Conservation (phyloP, 2,329 filamentous ascomycete genomes). For the Sphaerulina vaccinii region DNA sequence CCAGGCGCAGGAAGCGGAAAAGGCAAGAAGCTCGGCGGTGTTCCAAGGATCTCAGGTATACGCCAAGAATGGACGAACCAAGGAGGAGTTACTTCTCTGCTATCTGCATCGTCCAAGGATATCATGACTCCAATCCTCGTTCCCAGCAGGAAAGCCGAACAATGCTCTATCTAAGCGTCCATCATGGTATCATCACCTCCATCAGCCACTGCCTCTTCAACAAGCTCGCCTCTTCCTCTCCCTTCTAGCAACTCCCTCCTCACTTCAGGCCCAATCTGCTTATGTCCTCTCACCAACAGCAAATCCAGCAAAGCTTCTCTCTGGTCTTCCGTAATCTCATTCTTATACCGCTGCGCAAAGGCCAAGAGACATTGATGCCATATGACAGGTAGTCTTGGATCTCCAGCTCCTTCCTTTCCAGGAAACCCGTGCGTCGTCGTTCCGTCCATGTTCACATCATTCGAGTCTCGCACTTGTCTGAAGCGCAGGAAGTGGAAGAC, state of each 20-base stretch:
- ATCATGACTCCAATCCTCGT: background rate
- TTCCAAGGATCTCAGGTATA: no score
- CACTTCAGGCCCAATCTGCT: conserved; percentile 86
- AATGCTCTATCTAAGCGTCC: conserved; percentile 34
- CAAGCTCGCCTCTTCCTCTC: conserved; percentile 73
- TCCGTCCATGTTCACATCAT: conserved; percentile 58
- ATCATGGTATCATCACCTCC: conserved; percentile 91
- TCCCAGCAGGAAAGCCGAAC: background rate
- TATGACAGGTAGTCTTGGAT: conserved; percentile 71
- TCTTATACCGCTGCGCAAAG: conserved; percentile 91
- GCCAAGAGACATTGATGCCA: conserved; percentile 94
- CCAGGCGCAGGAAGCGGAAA: no score
- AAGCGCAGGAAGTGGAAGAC: conserved; percentile 97
- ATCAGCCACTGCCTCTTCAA: conserved; percentile 57
- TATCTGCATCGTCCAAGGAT: background rate
- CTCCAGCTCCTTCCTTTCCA: conserved; percentile 47
- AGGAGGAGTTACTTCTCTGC: background rate
- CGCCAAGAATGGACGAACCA: no score
- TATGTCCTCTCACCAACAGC: conserved; percentile 79
- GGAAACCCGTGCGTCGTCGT: conserved; percentile 31
- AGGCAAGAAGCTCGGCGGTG: no score
- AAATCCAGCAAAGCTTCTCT: conserved; percentile 87
- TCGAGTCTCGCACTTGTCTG: conserved; percentile 64
- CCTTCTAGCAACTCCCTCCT: conserved; percentile 84
- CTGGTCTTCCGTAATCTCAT: conserved; percentile 95